phyloP scores from a whole-genome alignment of 768 basidiomycete species.

The Royoungia palumana region DNA sequence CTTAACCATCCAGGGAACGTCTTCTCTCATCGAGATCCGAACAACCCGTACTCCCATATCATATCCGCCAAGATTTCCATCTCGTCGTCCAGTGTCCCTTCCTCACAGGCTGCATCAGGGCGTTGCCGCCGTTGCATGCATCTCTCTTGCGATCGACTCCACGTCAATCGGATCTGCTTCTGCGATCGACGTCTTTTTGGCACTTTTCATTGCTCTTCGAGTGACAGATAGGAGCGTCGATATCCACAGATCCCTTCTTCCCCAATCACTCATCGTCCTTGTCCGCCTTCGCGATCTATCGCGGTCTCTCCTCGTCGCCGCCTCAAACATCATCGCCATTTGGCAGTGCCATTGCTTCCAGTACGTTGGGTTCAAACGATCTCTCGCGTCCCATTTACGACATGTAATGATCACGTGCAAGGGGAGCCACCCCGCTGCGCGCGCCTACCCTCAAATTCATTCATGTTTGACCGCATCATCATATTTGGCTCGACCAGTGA shows the following conservation, averaged over 20 bases:
- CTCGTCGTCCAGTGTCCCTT: not conserved
- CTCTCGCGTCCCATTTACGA: too few species aligned
- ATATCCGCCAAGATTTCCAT: slow-evolving; percentile 9
- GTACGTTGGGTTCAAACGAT: too few species aligned
- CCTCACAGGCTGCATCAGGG: slow-evolving; percentile 1
- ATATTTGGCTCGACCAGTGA: slow-evolving; percentile 18
- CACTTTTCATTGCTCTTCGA: not conserved
- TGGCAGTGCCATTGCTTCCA: not conserved
- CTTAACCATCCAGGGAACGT: slow-evolving; percentile 7
- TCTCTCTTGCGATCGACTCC: slow-evolving; percentile 8
- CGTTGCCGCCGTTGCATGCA: not conserved
- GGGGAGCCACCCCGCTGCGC: too few species aligned
- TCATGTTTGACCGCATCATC: not conserved
- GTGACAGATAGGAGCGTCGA: slow-evolving; percentile 11
- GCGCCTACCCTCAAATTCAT: too few species aligned
- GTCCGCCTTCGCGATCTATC: slow-evolving; percentile 20
- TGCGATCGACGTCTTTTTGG: slow-evolving; percentile 13
- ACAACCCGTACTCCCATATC: not conserved
- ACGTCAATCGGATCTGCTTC: slow-evolving; percentile 23
- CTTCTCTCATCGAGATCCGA: slow-evolving; percentile 12
- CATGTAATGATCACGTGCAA: slow-evolving; percentile 4
- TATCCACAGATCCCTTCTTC: too few species aligned
- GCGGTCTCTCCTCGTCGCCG: slow-evolving; percentile 12
- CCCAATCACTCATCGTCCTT: too few species aligned
- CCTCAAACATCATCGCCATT: not conserved